These are phyloP conservation scores for Chenopodium quinoa DNA, from an alignment of 148 eudicot species.

Conservation along the genomic window DNA sequence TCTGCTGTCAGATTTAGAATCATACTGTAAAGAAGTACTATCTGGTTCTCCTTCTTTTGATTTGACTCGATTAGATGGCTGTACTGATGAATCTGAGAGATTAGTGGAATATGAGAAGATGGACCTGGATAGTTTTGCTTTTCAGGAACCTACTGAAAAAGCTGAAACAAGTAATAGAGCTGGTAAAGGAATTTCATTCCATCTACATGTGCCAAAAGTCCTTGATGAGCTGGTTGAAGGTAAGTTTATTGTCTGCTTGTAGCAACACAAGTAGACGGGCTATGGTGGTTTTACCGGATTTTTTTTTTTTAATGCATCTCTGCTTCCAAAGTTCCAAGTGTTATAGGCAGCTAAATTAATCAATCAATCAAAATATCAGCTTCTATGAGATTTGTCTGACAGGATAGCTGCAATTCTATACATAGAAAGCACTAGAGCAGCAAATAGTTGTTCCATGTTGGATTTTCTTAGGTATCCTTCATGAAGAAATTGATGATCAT, in stretches of 20 bases:
- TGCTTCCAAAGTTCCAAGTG: neutral
- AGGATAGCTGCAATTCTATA: neutral
- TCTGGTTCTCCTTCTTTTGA: constrained; percentile 48
- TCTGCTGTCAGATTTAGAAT: constrained; percentile 67
- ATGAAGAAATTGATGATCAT: neutral
- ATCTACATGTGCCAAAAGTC: constrained; percentile 63
- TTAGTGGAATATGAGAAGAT: constrained; percentile 57
- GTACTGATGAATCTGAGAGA: constrained; percentile 43
- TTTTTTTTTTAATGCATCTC: neutral
- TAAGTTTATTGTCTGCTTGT: constrained; percentile 23
- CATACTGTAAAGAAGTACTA: constrained; percentile 61
- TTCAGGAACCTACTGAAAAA: constrained; percentile 49
- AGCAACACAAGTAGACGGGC: neutral
- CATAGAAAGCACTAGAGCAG: neutral
- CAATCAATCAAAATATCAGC: no score
- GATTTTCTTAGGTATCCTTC: neutral
- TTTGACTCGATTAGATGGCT: constrained; percentile 47
- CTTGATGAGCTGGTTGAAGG: constrained; percentile 67
- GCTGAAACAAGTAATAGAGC: constrained; percentile 49
- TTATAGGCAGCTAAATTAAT: neutral
- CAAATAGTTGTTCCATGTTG: neutral
- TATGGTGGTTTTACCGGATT: neutral
- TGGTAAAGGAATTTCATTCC: constrained; percentile 51
- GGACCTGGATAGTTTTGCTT: constrained; percentile 69
- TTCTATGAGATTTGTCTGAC: no score